Percentiles rank a stretch among this genome's conserved stretches.
Conservation (phyloP, 2,329 filamentous ascomycete genomes). For the Fonsecaea nubica region DNA sequence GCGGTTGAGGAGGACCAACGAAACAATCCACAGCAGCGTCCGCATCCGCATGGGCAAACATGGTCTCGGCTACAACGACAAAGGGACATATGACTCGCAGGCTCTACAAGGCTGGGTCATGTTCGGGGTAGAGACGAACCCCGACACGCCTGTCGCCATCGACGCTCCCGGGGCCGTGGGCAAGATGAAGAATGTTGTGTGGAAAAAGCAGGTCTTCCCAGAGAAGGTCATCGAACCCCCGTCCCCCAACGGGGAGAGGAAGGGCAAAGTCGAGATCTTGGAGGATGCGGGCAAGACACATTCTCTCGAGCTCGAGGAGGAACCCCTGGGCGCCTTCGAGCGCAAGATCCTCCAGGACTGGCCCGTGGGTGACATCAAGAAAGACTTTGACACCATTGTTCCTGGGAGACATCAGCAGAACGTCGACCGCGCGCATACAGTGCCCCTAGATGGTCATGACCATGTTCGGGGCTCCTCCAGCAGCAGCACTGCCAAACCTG, state of each 20-base stretch:
- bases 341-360: slow-evolving; percentile 33
- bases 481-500: background rate
- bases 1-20: slow-evolving; percentile 59
- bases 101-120: slow-evolving; percentile 44
- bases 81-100: slow-evolving; percentile 55
- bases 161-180: slow-evolving; percentile 35
- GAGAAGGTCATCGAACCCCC: slow-evolving; percentile 14
- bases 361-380: slow-evolving; percentile 31
- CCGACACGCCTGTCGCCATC: slow-evolving; percentile 37
- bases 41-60: slow-evolving; percentile 60
- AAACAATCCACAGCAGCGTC: slow-evolving; percentile 62
- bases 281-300: slow-evolving; percentile 21
- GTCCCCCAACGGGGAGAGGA: background rate
- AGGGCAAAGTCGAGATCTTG: slow-evolving; percentile 18
- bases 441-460: slow-evolving; percentile 8
- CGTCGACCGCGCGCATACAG: slow-evolving; percentile 18
- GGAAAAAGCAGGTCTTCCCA: slow-evolving; percentile 33
- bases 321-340: slow-evolving; percentile 38
- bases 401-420: slow-evolving; percentile 23
- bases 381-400: slow-evolving; percentile 30
- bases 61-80: slow-evolving; percentile 60
- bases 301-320: slow-evolving; percentile 34
- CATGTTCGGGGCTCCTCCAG: background rate
- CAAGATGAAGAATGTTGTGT: slow-evolving; percentile 37
- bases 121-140: slow-evolving; percentile 30